Evolutionary conservation across 768 basidiomycete species (phyloP), one percentile per base, ranked within the genome.

Genomic region (Suillus cothurnatus): DNA sequence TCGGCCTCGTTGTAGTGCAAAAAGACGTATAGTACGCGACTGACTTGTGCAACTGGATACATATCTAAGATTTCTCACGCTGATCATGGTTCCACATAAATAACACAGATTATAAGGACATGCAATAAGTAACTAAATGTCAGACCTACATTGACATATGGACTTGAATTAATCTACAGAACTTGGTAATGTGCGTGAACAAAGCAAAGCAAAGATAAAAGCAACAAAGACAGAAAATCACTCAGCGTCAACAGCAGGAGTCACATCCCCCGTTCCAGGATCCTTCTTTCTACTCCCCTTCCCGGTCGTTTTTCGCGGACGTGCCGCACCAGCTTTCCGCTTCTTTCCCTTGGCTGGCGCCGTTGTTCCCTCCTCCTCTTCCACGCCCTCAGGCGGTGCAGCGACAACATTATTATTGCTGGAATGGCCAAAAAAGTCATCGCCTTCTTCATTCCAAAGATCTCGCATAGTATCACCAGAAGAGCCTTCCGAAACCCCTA

Each of bases 361-460:
- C 8, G 70, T 67, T 5, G 67, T 66, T 39, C 68, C 67, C 15
- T 71, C 67, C 12, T 79, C 79, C 38, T 80, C 79, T 49, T 72
- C 73, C 4, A 66, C 74, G 36, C 66, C 75, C 7, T 77, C 77
- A 26, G 26, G 64, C 3, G 61, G 57, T 50, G 57, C 49, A 49
- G 63, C 64, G 31, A 68, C 74, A 1, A 65, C 65, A 59, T 2
- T 41, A 14, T 73, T 70, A 28, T 72, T 69, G 14, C 77, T 78
- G 26, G 82, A 75, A 66, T 90, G 89, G 0, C 88, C 90, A 71
- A 94, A 94, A 78, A 94, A 94, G 70, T 92, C 90, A 69, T 94
- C 92, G 19, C 92, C 92, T 72, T 94, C 92, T 55, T 94, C 92
- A 68, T 90, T 88, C 92, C 92, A 94, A 26, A 94, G 76, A 71